These are phyloP conservation scores for Leishmania arabica DNA, from an alignment of 208 protist genomes.

Conservation along the genomic window DNA sequence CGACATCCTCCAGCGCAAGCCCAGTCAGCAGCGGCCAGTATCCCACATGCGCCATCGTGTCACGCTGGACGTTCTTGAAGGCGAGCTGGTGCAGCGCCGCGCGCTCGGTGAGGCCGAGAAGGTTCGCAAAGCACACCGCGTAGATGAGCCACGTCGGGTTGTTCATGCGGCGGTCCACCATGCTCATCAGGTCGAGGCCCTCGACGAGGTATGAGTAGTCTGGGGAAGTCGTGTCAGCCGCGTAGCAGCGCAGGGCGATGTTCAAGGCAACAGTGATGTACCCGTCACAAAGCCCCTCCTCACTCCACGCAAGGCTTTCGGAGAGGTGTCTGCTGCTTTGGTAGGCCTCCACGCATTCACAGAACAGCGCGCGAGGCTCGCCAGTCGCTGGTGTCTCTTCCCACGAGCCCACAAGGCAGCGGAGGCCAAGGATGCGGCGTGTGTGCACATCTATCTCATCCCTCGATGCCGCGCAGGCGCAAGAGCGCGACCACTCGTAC, in stretches of 20 bases:
- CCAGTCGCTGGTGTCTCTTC: conserved; percentile 32
- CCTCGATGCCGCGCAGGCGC: neutral
- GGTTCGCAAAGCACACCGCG: conserved; percentile 63
- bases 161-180: conserved; percentile 67
- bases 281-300: conserved; percentile 82
- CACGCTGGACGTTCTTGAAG: conserved; percentile 86
- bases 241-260: conserved; percentile 63
- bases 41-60: conserved; percentile 89
- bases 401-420: conserved; percentile 75
- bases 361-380: conserved; percentile 48
- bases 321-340: conserved; percentile 55
- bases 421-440: conserved; percentile 68
- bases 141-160: conserved; percentile 86
- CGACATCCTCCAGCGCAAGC: conserved; percentile 59
- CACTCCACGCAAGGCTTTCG: conserved; percentile 68
- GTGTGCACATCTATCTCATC: conserved; percentile 46
- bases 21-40: conserved; percentile 77
- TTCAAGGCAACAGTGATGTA: conserved; percentile 83
- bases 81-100: conserved; percentile 70
- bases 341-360: conserved; percentile 48
- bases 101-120: conserved; percentile 65
- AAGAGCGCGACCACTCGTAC: conserved; percentile 55
- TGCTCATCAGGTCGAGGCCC: conserved; percentile 56
- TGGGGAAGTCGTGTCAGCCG: conserved; percentile 21
- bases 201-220: conserved; percentile 44